Evolutionary conservation across 495 filamentous ascomycete species (phyloP).

Genomic region (Penicillium lagena): DNA sequence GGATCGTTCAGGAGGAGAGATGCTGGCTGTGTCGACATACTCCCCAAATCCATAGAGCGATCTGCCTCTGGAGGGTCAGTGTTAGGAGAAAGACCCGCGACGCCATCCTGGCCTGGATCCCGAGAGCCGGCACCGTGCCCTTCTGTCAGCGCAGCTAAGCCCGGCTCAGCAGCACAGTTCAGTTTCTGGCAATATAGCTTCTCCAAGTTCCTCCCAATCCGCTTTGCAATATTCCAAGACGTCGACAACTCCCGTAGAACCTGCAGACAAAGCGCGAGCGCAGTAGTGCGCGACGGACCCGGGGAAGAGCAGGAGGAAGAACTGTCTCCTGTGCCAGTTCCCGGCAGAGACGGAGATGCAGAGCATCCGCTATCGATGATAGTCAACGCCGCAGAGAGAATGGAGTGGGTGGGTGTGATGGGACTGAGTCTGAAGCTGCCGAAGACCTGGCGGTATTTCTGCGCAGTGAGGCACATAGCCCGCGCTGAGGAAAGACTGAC

Average conservation of each 20-base stretch:
- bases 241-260: constrained; percentile 17
- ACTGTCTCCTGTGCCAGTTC: too few species aligned
- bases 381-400: constrained; percentile 17
- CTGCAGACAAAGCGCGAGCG: constrained; percentile 11
- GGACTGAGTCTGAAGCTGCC: constrained; percentile 24
- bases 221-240: constrained; percentile 20
- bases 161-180: constrained; percentile 6
- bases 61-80: background rate
- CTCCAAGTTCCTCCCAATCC: constrained; percentile 18
- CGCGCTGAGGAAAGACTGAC: constrained; percentile 14
- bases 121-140: background rate
- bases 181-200: constrained; percentile 13
- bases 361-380: constrained; percentile 16
- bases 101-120: too few species aligned
- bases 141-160: constrained; percentile 1
- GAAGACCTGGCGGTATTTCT: constrained; percentile 23
- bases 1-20: too few species aligned
- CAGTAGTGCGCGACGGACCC: constrained; percentile 6
- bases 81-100: too few species aligned
- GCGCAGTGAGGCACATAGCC: constrained; percentile 12
- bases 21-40: too few species aligned
- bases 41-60: background rate
- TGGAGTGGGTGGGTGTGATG: constrained; percentile 23
- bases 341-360: background rate
- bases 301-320: background rate